phyloP scores from a whole-genome alignment of 23 red algal genomes.

The Agarophyton chilense region DNA sequence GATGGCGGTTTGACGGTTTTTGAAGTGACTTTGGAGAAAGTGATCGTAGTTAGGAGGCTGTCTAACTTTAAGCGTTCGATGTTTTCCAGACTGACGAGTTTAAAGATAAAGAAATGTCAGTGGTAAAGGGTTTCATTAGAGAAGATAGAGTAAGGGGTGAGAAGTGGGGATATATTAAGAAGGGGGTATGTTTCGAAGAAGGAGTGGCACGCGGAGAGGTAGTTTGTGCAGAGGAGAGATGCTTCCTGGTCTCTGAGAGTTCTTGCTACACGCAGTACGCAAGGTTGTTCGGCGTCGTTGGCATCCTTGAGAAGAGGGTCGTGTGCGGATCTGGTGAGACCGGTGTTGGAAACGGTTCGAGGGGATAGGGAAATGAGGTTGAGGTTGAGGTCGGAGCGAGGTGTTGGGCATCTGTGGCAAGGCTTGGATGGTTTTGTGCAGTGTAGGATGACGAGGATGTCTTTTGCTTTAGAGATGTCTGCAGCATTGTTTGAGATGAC shows the following conservation, averaged over 20 bases:
- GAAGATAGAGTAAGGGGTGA: slow-evolving; percentile 35
- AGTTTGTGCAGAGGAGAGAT: no score
- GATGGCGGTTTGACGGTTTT: not conserved
- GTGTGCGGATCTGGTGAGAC: not conserved
- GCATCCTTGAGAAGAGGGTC: no score
- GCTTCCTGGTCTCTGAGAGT: not conserved
- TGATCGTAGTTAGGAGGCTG: not conserved
- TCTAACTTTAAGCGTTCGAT: not conserved
- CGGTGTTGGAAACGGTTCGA: no score
- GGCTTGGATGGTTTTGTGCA: not conserved
- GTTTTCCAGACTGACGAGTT: not conserved
- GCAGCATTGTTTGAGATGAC: not conserved
- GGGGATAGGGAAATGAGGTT: not conserved
- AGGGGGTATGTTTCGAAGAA: no score
- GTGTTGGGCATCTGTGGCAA: not conserved
- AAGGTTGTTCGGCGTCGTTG: no score
- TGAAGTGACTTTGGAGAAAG: not conserved
- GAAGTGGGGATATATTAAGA: not conserved
- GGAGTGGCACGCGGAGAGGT: not conserved
- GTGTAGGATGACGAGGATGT: not conserved
- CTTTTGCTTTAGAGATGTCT: no score
- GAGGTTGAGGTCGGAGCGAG: not conserved
- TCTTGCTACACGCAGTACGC: not conserved
- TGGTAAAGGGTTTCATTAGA: slow-evolving; percentile 5
- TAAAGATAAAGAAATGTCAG: not conserved